A percentile compares a stretch with the other conserved stretches of the same genome.
Evolutionary conservation across 441 rosid genomes (phyloP).

Genomic region (Isatis lusitanica): DNA sequence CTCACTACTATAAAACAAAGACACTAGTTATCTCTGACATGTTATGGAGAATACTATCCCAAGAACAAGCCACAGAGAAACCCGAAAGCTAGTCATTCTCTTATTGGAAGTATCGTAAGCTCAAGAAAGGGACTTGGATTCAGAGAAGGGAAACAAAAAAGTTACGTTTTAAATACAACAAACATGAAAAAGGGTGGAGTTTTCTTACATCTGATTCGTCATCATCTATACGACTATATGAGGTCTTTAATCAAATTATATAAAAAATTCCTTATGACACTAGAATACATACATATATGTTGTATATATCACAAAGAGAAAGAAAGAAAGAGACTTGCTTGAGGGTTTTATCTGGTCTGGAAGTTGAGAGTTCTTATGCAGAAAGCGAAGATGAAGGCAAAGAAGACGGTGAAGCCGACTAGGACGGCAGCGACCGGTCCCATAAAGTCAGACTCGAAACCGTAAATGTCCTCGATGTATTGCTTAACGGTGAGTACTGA

Average conservation of each 20-base stretch:
- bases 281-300: background rate
- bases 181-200: background rate
- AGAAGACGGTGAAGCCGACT: slow-evolving; percentile 7
- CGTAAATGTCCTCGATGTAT: background rate
- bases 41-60: background rate
- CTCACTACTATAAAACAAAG: background rate
- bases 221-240: background rate
- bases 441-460: slow-evolving; percentile 19
- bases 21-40: background rate
- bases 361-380: slow-evolving; percentile 21
- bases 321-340: background rate
- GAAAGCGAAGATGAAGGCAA: slow-evolving; percentile 19
- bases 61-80: too few relatives aligned
- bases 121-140: background rate
- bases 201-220: slow-evolving; percentile 1
- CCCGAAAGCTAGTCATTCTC: background rate
- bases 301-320: background rate
- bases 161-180: background rate
- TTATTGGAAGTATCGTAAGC: background rate
- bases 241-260: background rate
- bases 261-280: background rate
- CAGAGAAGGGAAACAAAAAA: background rate
- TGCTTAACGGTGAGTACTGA: background rate
- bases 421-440: slow-evolving; percentile 15
- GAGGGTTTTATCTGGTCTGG: slow-evolving; percentile 12